Base-by-base conservation (phyloP, 1,139 yeast species). In the Taphrina pruni region DNA sequence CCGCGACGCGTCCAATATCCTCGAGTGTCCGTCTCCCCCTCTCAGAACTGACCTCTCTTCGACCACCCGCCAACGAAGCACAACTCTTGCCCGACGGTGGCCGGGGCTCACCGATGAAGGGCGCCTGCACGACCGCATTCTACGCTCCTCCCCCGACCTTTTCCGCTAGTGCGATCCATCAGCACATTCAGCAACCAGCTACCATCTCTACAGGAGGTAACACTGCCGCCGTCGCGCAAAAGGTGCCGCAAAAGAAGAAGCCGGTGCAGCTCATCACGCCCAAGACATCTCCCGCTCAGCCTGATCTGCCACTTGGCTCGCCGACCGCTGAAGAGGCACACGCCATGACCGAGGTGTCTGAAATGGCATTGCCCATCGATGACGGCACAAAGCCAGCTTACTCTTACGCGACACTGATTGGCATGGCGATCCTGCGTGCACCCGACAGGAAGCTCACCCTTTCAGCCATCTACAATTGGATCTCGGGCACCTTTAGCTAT, bases 381-480 rank as follows among this genome's bases (percentile, higher is more conserved):
- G 82, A 81, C 60, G 84, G 84, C 35, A 75, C 78, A 58, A 94
- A 95, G 78, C 99, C 99, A 2, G 97, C 97, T 1, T 93, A 88
- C 76, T 90, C 97, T 4, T 94, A 94, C 77, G 99, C 99, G 8
- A 88, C 94, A 54, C 83, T 94, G 72, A 94, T 94, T 72, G 98
- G 97, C 5, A 88, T 94, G 88, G 94, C 98, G 1, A 92, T 94
- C 69, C 81, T 94, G 72, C 87, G 96, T 72, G 87, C 96, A n/a
- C 87, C 88, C 0, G 88, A 86, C 39, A 87, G 91, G 71, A 86
- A 87, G 75, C 83, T 95, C 69, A 94, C 99, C 0, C 82, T 94
- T 69, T 87, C 97, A 0, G 97, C 92, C 76, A 95, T 94, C 66
- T 94, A 94, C 80, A 85, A 83, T 73, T 94, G 99, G 99, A 95